Evolutionary conservation across 1,284 basidiomycete species (phyloP), one percentile per base, ranked within the genome.

Genomic region (Pseudomicrostroma phylloplanum): DNA sequence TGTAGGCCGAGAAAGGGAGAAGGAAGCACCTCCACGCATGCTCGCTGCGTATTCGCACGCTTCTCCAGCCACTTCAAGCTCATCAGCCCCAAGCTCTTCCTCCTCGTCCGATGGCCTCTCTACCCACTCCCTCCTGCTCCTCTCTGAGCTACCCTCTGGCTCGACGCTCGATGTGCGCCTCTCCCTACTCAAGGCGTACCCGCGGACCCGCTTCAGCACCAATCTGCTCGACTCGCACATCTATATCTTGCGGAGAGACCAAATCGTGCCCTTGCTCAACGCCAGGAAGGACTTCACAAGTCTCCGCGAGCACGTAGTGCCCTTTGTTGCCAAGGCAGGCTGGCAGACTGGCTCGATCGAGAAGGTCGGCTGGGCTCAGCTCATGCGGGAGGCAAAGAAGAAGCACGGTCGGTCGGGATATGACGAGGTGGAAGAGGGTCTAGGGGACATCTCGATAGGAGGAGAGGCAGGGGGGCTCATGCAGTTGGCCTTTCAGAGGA

Each of bases 1-100:
- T 40, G 68, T 68, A 17, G 73, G 73, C 43, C 71, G 73, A 59
- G 76, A 78, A 55, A 69, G 76, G 19, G 76, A 78, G 57, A 76
- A 73, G 55, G 76, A 78, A 68, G 67, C 72, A 15, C 74, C 74
- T 4, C 66, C 73, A 19, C 72, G 73, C 53, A 63, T 75, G 23
- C 71, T 76, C 57, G 66, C 67, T 19, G 69, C 67, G 11, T 76
- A 73, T 55, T 62, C 69, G 64, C 40, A 42, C 57, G 15, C 62
- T 57, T 7, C 53, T 41, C 65, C 60, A 60, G 67, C 59, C 56
- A 67, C 60, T 19, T 60, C 56, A 15, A 55, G 55, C 9, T 48
- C 48, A 23, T 40, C 55, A n/a, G 40, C 30, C 19, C 60, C 66
- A 46, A 36, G 30, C 30, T 36, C 30, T 4, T 21, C 56, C 56